Evolutionary conservation across 208 protist species (phyloP).

Genomic region (Novymonas esmeraldas): DNA sequence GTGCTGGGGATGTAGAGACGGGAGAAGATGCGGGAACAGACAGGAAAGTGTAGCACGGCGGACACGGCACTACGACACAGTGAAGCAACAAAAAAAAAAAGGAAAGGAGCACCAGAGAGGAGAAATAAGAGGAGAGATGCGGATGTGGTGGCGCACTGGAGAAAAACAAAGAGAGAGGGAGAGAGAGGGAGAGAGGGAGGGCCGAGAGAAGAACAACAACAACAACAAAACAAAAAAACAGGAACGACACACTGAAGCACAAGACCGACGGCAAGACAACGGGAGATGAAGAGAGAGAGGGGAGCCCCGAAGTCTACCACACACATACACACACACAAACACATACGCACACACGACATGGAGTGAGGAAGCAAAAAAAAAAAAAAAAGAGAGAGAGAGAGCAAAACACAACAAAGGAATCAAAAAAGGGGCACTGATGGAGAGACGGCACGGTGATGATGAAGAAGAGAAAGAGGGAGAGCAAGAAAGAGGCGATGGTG

Average conservation of each 20-base stretch:
- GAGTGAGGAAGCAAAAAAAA: neutral
- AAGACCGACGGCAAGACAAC: neutral
- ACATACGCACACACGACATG: too few species aligned
- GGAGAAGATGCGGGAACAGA: too few species aligned
- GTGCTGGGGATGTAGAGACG: too few species aligned
- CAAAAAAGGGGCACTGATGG: neutral
- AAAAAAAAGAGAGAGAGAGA: neutral
- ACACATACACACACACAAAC: too few species aligned
- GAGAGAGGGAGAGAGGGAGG: neutral
- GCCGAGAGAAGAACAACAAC: neutral
- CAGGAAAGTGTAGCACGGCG: too few species aligned
- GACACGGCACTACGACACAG: too few species aligned
- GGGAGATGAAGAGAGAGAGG: neutral
- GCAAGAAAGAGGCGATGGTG: neutral
- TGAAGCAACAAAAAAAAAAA: too few species aligned
- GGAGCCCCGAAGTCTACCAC: too few species aligned
- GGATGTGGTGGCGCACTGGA: too few species aligned
- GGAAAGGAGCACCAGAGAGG: neutral
- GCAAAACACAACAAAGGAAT: neutral
- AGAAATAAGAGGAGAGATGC: too few species aligned
- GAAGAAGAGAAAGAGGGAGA: neutral
- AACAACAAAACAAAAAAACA: neutral
- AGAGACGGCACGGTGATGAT: neutral
- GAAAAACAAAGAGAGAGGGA: slow-evolving; percentile 1
- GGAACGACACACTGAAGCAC: neutral